These are phyloP conservation scores for Dryas alaskensis DNA, from an alignment of 306 rosid genomes.

Conservation along the genomic window DNA sequence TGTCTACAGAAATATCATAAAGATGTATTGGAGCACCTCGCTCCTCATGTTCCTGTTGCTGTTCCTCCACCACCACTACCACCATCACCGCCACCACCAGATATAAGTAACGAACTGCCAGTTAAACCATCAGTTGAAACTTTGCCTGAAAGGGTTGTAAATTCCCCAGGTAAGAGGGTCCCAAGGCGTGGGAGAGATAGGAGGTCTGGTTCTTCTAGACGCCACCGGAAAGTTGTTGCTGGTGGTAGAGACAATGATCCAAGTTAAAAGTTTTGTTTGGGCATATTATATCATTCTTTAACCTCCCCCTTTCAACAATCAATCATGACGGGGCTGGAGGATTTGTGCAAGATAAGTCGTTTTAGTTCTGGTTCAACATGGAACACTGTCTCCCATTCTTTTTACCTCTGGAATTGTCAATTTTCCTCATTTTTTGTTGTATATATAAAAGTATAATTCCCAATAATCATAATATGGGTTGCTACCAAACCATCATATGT, in stretches of 20 bases:
- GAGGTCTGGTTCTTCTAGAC: conserved; percentile 57
- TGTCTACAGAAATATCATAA: conserved; percentile 76
- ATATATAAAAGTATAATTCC: conserved; percentile 38
- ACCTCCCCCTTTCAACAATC: conserved; percentile 29
- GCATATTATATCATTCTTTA: conserved; percentile 32
- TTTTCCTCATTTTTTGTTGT: conserved; percentile 54
- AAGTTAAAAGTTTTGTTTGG: conserved; percentile 47
- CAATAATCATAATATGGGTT: conserved; percentile 46
- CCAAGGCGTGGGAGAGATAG: conserved; percentile 62
- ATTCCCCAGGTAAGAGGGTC: conserved; percentile 40
- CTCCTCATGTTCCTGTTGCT: conserved; percentile 35
- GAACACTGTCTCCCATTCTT: conserved; percentile 35
- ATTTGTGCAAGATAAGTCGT: conserved; percentile 37
- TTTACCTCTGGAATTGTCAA: conserved; percentile 28
- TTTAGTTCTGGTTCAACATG: conserved; percentile 38
- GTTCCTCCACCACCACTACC: conserved; percentile 44
- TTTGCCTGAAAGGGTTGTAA: conserved; percentile 24
- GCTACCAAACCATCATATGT: conserved; percentile 30
- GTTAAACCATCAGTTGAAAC: conserved; percentile 26
- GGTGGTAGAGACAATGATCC: conserved; percentile 45
- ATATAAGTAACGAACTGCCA: conserved; percentile 18
- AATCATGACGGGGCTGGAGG: conserved; percentile 43
- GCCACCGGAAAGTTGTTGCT: conserved; percentile 63
- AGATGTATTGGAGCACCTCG: conserved; percentile 44
- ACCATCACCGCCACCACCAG: conserved; percentile 29